Conservation (phyloP, 75 land plant genomes). For the Pseudotsuga menziesii region DNA sequence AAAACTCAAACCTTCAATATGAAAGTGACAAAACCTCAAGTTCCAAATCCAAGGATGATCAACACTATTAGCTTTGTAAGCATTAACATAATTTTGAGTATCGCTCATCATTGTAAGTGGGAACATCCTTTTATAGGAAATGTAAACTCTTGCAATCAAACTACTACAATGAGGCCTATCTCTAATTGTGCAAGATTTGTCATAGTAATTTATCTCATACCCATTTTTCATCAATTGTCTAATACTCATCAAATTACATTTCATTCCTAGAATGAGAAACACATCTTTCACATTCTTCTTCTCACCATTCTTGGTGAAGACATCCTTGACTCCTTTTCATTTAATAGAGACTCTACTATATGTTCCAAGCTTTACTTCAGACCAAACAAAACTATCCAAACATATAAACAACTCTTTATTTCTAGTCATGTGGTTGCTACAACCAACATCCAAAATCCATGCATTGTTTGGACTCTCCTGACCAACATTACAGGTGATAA, state of each 20-base stretch:
- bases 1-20: no score
- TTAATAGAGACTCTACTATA: not conserved
- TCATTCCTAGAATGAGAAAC: not conserved
- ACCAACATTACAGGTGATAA: not conserved
- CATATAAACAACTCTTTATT: not conserved
- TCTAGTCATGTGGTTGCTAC: not conserved
- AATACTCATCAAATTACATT: not conserved
- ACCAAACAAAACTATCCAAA: not conserved
- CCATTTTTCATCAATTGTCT: not conserved
- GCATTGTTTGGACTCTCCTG: not conserved
- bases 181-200: not conserved
- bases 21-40: no score
- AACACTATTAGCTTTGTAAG: no score
- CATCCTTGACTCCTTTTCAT: not conserved
- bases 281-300: not conserved
- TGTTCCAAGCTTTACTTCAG: not conserved
- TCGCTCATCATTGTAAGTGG: not conserved
- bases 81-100: no score
- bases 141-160: not conserved
- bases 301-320: not conserved
- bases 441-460: not conserved
- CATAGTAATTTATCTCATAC: not conserved
- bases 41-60: no score
- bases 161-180: not conserved
- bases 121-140: not conserved